Evolutionary conservation across 257 asterid genomes (phyloP), one percentile per base, ranked within the genome.

Genomic region (Catharanthus roseus): DNA sequence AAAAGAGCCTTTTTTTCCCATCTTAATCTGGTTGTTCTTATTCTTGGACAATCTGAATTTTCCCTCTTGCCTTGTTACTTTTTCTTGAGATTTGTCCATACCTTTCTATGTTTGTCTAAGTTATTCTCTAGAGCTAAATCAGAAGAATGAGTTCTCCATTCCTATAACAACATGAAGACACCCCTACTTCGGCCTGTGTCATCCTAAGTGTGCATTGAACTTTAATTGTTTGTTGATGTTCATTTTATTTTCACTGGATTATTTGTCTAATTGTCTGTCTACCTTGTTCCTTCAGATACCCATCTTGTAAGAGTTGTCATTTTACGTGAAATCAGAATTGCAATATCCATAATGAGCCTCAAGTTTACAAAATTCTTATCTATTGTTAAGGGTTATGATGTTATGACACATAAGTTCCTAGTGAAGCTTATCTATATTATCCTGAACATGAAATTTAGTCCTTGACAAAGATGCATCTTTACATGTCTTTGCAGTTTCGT

Each of bases 401-500:
- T 36, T 0, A 10, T 39, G 33, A 36, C 60, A 6, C 1, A 16
- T 24, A 50, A 51, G 5, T 16, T 5, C 58, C 29, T 3, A 6
- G 13, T 31, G 39, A 28, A 15, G 67, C 45, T 60, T 29, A 18
- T 18, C 24, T 61, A 61, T 61, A 7, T 24, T 62, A 38, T 23
- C 8, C 26, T 34, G 16, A 61, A 13, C 34, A 18, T 34, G 47
- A 62, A n/a, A 8, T 21, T 49, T 62, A 33, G n/a, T n/a, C 45
- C 67, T 62, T 62, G 29, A 18, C 26, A n/a, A 61, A 34, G 24
- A 8, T 62, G 44, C 33, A 26, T 26, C 3, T 56, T 34, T 62
- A 9, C 47, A 61, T 72, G 24, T 69, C 15, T 56, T 82, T 88
- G 89, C 99, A 95, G 99, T 91, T 95, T 80, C 96, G 97, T 60